Evolutionary conservation across 2,329 filamentous ascomycete genomes (phyloP).

Genomic region (Neopestalotiopsis rosae): DNA sequence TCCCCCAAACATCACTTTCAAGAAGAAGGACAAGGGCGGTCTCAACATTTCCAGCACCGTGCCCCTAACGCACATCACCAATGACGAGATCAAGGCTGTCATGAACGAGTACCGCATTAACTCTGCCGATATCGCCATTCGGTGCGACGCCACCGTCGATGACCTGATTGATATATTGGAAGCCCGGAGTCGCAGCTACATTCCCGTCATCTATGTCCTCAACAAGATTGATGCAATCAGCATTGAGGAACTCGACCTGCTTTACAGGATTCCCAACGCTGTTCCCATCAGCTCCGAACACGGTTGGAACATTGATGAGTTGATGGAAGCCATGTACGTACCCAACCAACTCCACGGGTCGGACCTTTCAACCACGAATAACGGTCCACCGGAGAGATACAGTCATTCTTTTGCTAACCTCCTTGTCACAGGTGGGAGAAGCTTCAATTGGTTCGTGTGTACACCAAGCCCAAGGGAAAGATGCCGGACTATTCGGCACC

Average conservation of each 20-base stretch:
- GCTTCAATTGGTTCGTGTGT: constrained; percentile 86
- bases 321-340: constrained; percentile 86
- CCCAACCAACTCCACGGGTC: neutral
- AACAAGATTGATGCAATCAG: constrained; percentile 99
- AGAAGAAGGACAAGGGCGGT: constrained; percentile 98
- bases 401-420: neutral
- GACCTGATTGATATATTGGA: constrained; percentile 96
- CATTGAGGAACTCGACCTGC: constrained; percentile 93
- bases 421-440: constrained; percentile 76
- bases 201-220: constrained; percentile 97
- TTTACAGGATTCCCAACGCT: constrained; percentile 96
- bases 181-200: constrained; percentile 92
- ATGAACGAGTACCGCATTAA: constrained; percentile 97
- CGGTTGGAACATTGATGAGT: constrained; percentile 97
- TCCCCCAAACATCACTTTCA: constrained; percentile 98
- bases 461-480: constrained; percentile 97
- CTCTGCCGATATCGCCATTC: constrained; percentile 95
- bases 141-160: constrained; percentile 96
- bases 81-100: constrained; percentile 97
- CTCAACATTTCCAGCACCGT: constrained; percentile 96
- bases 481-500: constrained; percentile 90
- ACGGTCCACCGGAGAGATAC: neutral
- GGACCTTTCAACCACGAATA: neutral
- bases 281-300: constrained; percentile 97
- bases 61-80: constrained; percentile 87